A percentile compares a stretch with the other conserved stretches of the same genome.
Conservation (phyloP, 139 green algal species). For the Pedinophyceae sp. region DNA sequence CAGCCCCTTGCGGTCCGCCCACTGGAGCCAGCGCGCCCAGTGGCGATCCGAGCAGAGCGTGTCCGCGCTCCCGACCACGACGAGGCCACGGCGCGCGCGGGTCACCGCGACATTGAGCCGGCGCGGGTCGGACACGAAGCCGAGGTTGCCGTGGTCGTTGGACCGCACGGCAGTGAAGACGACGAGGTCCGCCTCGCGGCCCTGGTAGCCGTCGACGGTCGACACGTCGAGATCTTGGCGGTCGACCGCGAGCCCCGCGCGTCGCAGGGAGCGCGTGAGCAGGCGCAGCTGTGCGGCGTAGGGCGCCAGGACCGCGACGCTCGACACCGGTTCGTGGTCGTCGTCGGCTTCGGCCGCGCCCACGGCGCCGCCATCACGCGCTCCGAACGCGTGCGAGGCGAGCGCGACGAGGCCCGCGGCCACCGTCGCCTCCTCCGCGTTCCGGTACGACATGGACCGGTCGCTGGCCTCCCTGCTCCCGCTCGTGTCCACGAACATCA, state of each 20-base stretch:
- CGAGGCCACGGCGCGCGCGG: slow-evolving; percentile 26
- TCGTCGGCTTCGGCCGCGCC: no score
- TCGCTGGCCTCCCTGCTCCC: slow-evolving; percentile 2
- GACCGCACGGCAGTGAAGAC: slow-evolving; percentile 72
- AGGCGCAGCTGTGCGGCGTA: slow-evolving; percentile 29
- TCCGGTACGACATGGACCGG: slow-evolving; percentile 2
- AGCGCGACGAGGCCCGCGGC: background rate
- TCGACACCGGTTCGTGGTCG: no score
- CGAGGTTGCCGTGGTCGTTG: slow-evolving; percentile 42
- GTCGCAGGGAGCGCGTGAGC: no score
- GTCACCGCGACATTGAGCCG: slow-evolving; percentile 88
- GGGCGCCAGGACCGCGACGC: slow-evolving; percentile 57
- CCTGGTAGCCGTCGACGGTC: slow-evolving; percentile 50
- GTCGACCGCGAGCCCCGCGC: no score
- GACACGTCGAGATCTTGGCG: no score
- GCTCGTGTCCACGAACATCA: background rate
- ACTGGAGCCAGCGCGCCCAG: background rate
- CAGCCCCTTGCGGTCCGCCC: no score
- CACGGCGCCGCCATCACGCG: no score
- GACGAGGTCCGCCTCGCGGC: slow-evolving; percentile 79
- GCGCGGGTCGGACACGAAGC: slow-evolving; percentile 68
- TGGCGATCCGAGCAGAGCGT: background rate
- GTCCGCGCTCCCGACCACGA: background rate
- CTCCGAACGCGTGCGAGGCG: slow-evolving; percentile 10
- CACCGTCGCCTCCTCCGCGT: slow-evolving; percentile 6